These are phyloP conservation scores for Cardamine chenopodiifolia DNA, from an alignment of 345 rosid species.

Conservation along the genomic window DNA sequence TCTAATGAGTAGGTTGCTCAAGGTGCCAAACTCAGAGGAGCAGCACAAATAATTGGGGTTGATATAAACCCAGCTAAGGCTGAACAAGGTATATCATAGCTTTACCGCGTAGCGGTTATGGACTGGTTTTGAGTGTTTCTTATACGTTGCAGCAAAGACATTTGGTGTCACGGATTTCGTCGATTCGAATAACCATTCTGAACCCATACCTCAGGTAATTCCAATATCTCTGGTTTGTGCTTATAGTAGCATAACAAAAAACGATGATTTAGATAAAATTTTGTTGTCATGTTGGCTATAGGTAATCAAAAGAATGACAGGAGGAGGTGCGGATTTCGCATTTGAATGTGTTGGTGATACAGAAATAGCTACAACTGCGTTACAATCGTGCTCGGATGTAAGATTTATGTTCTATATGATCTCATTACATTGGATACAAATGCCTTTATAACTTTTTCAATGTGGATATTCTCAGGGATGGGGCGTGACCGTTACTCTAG, in stretches of 20 bases:
- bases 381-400: constrained; percentile 90
- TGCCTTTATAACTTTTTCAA: neutral
- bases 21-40: constrained; percentile 87
- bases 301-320: constrained; percentile 76
- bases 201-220: constrained; percentile 84
- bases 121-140: constrained; percentile 12
- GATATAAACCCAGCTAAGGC: constrained; percentile 77
- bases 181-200: constrained; percentile 63
- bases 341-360: constrained; percentile 90
- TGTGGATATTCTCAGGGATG: constrained; percentile 62
- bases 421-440: neutral
- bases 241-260: neutral
- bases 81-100: constrained; percentile 59
- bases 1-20: constrained; percentile 72
- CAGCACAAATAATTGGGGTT: constrained; percentile 80
- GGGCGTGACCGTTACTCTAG: constrained; percentile 87
- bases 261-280: neutral
- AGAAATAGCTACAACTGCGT: constrained; percentile 67
- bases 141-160: constrained; percentile 61
- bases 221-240: neutral
- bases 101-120: neutral
- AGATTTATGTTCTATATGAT: constrained; percentile 10
- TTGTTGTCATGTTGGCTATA: constrained; percentile 32
- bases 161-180: constrained; percentile 83
- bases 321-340: constrained; percentile 90